Evolutionary conservation across 768 basidiomycete species (phyloP).

Genomic region (Lentinula boryana): DNA sequence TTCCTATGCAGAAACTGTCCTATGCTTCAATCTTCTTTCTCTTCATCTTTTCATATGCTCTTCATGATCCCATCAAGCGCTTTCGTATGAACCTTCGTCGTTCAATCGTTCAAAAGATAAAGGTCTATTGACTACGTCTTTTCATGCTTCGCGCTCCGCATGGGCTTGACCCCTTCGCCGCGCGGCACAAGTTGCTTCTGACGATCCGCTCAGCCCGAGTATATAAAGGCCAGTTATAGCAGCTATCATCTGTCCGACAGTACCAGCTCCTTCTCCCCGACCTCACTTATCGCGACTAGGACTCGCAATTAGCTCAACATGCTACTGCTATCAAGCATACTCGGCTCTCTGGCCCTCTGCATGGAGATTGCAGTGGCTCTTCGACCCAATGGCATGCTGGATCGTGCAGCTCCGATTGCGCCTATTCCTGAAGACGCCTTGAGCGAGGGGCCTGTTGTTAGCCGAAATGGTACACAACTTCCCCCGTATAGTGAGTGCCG

Average conservation of each 20-base stretch:
- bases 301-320: background rate
- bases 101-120: background rate
- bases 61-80: background rate
- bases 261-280: background rate
- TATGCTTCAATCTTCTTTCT: background rate
- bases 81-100: background rate
- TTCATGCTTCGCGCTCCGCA: background rate
- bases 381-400: background rate
- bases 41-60: background rate
- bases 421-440: slow-evolving; percentile 3
- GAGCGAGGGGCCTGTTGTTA: slow-evolving; percentile 3
- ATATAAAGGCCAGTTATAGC: background rate
- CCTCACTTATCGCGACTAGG: background rate
- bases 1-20: background rate
- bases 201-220: background rate
- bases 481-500: slow-evolving; percentile 14
- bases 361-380: background rate
- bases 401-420: background rate
- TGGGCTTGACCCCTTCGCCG: background rate
- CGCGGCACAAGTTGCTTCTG: background rate
- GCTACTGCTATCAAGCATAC: background rate
- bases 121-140: background rate
- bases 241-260: background rate
- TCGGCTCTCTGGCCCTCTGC: background rate
- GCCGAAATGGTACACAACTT: slow-evolving; percentile 17